phyloP scores from a whole-genome alignment of 371 early-diverging fungal species.

The Coemansia sp. region DNA sequence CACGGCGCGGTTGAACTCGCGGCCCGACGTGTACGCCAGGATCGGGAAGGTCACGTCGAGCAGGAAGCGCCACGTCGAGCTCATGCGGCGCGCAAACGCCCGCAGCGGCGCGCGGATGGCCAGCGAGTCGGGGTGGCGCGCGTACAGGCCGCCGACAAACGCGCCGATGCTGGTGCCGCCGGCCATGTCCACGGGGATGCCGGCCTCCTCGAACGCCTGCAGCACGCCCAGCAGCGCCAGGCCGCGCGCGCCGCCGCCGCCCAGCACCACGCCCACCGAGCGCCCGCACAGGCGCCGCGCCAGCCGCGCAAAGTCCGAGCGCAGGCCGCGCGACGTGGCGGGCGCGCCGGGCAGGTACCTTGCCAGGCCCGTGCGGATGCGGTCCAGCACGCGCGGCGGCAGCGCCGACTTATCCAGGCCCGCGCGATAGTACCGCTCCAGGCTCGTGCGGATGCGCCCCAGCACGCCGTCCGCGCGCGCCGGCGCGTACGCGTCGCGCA shows the following conservation, averaged over 20 bases:
- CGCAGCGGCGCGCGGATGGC: slow-evolving; percentile 85
- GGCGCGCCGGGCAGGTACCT: slow-evolving; percentile 30
- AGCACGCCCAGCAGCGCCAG: slow-evolving; percentile 96
- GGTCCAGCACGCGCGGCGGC: no score
- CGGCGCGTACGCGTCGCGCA: no score
- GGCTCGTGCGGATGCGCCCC: slow-evolving; percentile 65
- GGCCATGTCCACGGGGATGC: slow-evolving; percentile 97
- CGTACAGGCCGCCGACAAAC: slow-evolving; percentile 96
- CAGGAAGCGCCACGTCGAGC: slow-evolving; percentile 85
- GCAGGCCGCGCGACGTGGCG: slow-evolving; percentile 51
- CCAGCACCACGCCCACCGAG: slow-evolving; percentile 97
- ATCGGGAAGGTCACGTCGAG: slow-evolving; percentile 97
- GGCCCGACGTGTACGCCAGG: slow-evolving; percentile 88
- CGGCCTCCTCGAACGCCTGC: slow-evolving; percentile 96
- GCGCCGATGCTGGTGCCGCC: slow-evolving; percentile 99
- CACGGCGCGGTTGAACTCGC: slow-evolving; percentile 93
- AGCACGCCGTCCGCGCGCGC: slow-evolving; percentile 53
- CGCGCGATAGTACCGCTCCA: slow-evolving; percentile 71
- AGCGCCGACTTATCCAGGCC: no score
- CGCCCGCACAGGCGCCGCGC: slow-evolving; percentile 92
- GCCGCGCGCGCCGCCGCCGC: slow-evolving; percentile 99
- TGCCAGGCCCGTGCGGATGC: slow-evolving; percentile 57
- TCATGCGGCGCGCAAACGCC: slow-evolving; percentile 79
- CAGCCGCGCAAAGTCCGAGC: slow-evolving; percentile 81
- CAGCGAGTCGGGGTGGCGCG: slow-evolving; percentile 85